Base-by-base conservation (phyloP, 1,139 yeast genomes). In the Nadsonia commutata region DNA sequence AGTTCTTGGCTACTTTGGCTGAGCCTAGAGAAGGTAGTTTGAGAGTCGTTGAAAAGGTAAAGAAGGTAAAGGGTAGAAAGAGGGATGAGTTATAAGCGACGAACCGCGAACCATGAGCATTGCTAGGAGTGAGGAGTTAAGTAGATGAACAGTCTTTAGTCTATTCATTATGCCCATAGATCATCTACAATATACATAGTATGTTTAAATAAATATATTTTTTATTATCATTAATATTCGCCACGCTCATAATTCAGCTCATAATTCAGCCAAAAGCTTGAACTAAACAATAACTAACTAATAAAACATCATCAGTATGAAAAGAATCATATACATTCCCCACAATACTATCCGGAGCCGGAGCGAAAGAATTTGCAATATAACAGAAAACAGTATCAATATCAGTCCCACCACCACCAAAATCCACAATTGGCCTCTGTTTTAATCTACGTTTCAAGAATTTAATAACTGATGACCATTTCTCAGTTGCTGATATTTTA, bases 331-430 rank as follows among this genome's bases (percentile, higher is more conserved):
- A 51, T 40, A 65, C 46, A 44, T 58, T 56, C 6, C 54, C 62
- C 20, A 64, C 46, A 9, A 50, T 49, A 37, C 58, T 59, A 47
- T 65, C 69, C 36, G 62, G 52, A 7, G 62, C 52, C 2, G 70
- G 69, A 17, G 68, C 57, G 52, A 65, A 65, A 11, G 64, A 51
- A 20, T 60, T 51, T 46, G 64, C 64, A 36, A 65, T 52, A 45
- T 65, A 65, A 46, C 66, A 62, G 45, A 64, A 63, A 39, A 65
- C 46, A 22, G 65, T 52, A 22, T 59, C 60, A 18, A 51, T 40
- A 2, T 13, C 16, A 6, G 9, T 27, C 33, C 33, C 9, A 22
- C 11, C 27, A 11, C 27, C n/a, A n/a, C n/a, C n/a, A n/a, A n/a
- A n/a, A n/a, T n/a, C n/a, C n/a, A n/a, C n/a, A n/a, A n/a, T n/a